Evolutionary conservation across 768 basidiomycete species (phyloP).

Genomic region (Clitopilus passeckerianus): DNA sequence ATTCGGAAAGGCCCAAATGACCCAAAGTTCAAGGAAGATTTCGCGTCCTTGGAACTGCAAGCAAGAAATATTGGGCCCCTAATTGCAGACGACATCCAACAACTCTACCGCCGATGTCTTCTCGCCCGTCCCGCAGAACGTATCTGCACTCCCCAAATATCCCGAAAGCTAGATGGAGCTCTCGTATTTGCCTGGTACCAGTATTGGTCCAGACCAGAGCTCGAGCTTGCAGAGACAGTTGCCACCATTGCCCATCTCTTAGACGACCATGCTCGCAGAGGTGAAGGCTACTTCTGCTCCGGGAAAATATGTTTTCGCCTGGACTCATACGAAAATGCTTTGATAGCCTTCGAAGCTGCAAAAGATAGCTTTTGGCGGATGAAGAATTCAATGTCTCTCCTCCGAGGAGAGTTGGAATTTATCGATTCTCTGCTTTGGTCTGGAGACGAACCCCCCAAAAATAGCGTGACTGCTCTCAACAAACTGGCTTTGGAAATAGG

Average conservation of each 20-base stretch:
- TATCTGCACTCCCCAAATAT: background rate
- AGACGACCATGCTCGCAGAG: background rate
- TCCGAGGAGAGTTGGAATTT: background rate
- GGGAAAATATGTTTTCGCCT: background rate
- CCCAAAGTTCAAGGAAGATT: background rate
- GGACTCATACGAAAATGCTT: background rate
- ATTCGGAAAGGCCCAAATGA: background rate
- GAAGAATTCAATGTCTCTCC: background rate
- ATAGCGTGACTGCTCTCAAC: background rate
- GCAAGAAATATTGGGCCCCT: background rate
- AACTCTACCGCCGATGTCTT: background rate
- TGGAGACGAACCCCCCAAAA: background rate
- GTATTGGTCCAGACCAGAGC: background rate
- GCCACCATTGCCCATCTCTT: background rate
- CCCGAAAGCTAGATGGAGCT: background rate
- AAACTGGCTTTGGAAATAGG: background rate
- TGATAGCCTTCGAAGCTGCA: background rate
- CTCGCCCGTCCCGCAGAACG: background rate
- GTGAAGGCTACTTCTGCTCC: background rate
- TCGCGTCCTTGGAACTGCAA: background rate
- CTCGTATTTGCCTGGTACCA: background rate
- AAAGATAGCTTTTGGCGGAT: background rate
- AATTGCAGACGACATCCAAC: background rate
- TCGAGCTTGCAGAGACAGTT: background rate
- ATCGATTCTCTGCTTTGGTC: background rate